phyloP scores from a whole-genome alignment of 2,329 filamentous ascomycete genomes.

The Sclerotinia trifoliorum region DNA sequence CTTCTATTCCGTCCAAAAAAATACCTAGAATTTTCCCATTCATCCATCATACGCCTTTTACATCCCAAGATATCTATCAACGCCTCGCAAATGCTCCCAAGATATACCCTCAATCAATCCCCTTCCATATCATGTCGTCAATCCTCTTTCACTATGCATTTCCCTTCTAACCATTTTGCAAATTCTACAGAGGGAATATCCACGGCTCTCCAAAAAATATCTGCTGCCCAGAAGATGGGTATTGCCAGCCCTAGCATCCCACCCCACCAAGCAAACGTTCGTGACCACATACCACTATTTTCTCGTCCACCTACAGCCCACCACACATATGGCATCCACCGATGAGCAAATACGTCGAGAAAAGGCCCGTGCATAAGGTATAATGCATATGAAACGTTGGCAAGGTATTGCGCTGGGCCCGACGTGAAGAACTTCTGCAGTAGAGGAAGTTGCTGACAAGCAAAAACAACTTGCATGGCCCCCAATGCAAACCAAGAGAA shows the following conservation, averaged over 20 bases:
- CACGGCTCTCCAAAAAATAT: conserved; percentile 58
- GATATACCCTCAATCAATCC: not conserved
- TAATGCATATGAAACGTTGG: conserved; percentile 55
- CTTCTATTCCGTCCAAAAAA: not conserved
- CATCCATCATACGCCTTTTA: conserved; percentile 4
- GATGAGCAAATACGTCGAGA: conserved; percentile 40
- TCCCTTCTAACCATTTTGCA: conserved; percentile 47
- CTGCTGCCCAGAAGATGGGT: conserved; percentile 52
- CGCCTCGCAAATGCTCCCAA: conserved; percentile 15
- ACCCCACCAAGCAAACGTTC: conserved; percentile 39
- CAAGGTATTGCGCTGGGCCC: conserved; percentile 53
- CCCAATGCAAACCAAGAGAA: conserved; percentile 36
- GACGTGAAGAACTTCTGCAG: conserved; percentile 49
- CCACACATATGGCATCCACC: conserved; percentile 33
- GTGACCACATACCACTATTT: conserved; percentile 30
- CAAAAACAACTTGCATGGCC: conserved; percentile 37
- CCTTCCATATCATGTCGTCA: not conserved
- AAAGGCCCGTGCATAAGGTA: conserved; percentile 57
- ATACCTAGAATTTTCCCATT: not conserved
- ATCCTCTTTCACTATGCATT: conserved; percentile 33
- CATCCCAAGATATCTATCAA: conserved; percentile 5
- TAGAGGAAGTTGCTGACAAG: conserved; percentile 40
- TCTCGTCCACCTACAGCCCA: conserved; percentile 22
- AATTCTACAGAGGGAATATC: conserved; percentile 53
- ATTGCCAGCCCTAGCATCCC: conserved; percentile 45